Percentiles rank a stretch among this genome's conserved stretches.
phyloP scores from a whole-genome alignment of 2,329 filamentous ascomycete genomes.

The Verticillium dahliae region DNA sequence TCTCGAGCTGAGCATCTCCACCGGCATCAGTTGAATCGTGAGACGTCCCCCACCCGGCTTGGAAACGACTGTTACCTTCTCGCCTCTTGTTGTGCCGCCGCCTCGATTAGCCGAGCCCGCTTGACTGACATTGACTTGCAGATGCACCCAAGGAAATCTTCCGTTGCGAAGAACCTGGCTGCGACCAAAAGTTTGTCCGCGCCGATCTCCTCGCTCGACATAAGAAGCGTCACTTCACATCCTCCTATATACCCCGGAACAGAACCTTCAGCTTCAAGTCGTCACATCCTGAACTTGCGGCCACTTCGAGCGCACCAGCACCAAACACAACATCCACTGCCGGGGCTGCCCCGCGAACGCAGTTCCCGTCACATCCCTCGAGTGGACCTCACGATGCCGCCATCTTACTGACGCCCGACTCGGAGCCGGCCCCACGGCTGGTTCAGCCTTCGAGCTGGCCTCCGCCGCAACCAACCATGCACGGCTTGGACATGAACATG shows the following conservation, averaged over 20 bases:
- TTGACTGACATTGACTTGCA: slow-evolving; percentile 23
- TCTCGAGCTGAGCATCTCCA: slow-evolving; percentile 77
- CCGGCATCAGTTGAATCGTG: slow-evolving; percentile 72
- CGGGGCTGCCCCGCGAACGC: background rate
- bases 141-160: slow-evolving; percentile 78
- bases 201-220: slow-evolving; percentile 68
- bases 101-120: background rate
- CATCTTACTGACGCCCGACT: slow-evolving; percentile 36
- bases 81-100: no score
- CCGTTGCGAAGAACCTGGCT: slow-evolving; percentile 67
- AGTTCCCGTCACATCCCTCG: slow-evolving; percentile 5
- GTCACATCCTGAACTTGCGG: background rate
- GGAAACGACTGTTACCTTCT: no score
- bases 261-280: slow-evolving; percentile 39
- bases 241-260: slow-evolving; percentile 44
- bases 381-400: slow-evolving; percentile 37
- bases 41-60: background rate
- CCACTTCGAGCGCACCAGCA: background rate
- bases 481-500: slow-evolving; percentile 25
- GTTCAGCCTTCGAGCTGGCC: slow-evolving; percentile 22
- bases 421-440: slow-evolving; percentile 15
- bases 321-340: background rate
- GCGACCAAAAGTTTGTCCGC: slow-evolving; percentile 70
- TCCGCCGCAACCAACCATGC: slow-evolving; percentile 20
- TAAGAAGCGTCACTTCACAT: slow-evolving; percentile 53